phyloP scores from a whole-genome alignment of 2,329 filamentous ascomycete genomes.

The Massarina eburnea region DNA sequence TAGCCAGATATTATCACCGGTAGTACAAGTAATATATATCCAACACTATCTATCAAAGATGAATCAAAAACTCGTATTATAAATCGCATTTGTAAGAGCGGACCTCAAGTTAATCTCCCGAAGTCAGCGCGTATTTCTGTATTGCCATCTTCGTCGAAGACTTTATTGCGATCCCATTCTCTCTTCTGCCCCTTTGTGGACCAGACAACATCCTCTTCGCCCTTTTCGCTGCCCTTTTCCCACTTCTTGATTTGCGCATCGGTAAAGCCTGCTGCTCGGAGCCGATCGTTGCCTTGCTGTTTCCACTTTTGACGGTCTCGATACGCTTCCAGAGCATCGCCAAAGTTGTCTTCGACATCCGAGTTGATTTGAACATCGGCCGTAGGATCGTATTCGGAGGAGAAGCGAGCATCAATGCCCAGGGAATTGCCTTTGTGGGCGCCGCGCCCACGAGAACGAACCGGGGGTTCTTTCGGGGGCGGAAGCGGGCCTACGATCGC shows the following conservation, averaged over 20 bases:
- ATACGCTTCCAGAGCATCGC: constrained; percentile 74
- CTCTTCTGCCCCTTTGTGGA: constrained; percentile 66
- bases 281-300: constrained; percentile 71
- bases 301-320: constrained; percentile 80
- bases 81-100: not conserved
- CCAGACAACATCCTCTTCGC: constrained; percentile 72
- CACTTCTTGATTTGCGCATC: constrained; percentile 73
- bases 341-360: constrained; percentile 69
- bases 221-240: constrained; percentile 63
- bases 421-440: constrained; percentile 39
- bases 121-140: constrained; percentile 55
- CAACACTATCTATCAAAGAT: constrained; percentile 2
- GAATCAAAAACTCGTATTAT: not conserved
- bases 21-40: too few relatives aligned
- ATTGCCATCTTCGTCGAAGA: constrained; percentile 57
- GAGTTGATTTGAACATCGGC: constrained; percentile 56
- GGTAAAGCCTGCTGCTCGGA: constrained; percentile 76
- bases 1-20: constrained; percentile 5
- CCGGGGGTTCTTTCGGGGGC: constrained; percentile 49
- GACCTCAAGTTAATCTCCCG: constrained; percentile 36
- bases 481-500: constrained; percentile 73
- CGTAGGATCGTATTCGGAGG: constrained; percentile 62
- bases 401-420: constrained; percentile 80
- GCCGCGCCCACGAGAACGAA: constrained; percentile 45
- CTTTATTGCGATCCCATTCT: constrained; percentile 69